Conservation (phyloP, 2,329 filamentous ascomycete genomes). For the Truncatella angustata region DNA sequence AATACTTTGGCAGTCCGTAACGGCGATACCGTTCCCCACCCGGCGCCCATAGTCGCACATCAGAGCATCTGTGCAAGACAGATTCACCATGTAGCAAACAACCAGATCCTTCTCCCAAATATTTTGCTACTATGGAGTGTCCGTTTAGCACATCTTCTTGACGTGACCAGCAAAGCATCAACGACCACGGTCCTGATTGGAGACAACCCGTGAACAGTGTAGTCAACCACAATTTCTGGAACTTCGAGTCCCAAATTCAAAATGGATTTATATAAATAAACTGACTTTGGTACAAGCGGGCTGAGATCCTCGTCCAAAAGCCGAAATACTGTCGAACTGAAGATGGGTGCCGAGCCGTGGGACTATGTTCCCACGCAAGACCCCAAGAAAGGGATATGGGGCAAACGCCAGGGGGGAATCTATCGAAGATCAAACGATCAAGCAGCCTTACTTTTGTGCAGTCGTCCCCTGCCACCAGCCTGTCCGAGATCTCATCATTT, state of each 20-base stretch:
- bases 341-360: constrained; percentile 18
- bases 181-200: too few species aligned
- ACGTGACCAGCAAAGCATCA: too few species aligned
- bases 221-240: background rate
- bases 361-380: constrained; percentile 21
- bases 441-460: constrained; percentile 20
- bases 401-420: constrained; percentile 26
- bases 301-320: constrained; percentile 24
- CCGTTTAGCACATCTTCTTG: too few species aligned
- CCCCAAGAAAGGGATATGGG: constrained; percentile 16
- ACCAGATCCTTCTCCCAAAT: too few species aligned
- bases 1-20: too few species aligned
- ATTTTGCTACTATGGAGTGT: too few species aligned
- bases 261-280: constrained; percentile 26
- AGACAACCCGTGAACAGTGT: too few species aligned
- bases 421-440: constrained; percentile 25
- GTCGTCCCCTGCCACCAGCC: constrained; percentile 20
- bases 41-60: too few species aligned
- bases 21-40: too few species aligned
- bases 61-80: too few species aligned
- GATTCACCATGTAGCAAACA: too few species aligned
- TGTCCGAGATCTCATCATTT: constrained; percentile 18
- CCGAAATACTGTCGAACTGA: constrained; percentile 24
- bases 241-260: constrained; percentile 12
- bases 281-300: constrained; percentile 17